These are phyloP conservation scores for Claviceps fusiformis DNA, from an alignment of 2,329 filamentous ascomycete species.

Conservation along the genomic window DNA sequence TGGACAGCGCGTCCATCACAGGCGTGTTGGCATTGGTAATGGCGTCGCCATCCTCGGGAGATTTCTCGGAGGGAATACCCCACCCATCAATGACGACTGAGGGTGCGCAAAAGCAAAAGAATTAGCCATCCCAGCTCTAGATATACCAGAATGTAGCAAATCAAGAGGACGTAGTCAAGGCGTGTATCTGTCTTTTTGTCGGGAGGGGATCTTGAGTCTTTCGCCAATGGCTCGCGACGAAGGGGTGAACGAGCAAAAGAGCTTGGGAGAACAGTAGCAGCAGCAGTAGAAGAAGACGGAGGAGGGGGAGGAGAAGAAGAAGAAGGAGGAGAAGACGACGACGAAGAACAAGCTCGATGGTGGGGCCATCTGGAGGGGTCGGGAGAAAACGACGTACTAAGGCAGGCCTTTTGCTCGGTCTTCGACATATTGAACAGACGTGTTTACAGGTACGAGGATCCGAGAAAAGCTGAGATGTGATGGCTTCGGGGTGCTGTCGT, in stretches of 20 bases:
- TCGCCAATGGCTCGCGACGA: slow-evolving; percentile 8
- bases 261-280: neutral
- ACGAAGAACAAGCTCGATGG: slow-evolving; percentile 5
- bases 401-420: slow-evolving; percentile 46
- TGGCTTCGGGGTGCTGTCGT: neutral
- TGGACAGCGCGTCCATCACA: slow-evolving; percentile 84
- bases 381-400: slow-evolving; percentile 38
- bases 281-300: slow-evolving; percentile 1
- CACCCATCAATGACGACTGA: slow-evolving; percentile 97
- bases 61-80: slow-evolving; percentile 72
- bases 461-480: neutral
- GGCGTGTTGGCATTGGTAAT: slow-evolving; percentile 89
- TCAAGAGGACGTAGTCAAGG: slow-evolving; percentile 28
- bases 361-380: slow-evolving; percentile 14
- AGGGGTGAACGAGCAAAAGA: slow-evolving; percentile 8
- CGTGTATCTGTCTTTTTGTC: neutral
- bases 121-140: slow-evolving; percentile 48
- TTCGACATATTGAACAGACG: slow-evolving; percentile 30
- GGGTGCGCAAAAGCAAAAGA: slow-evolving; percentile 33
- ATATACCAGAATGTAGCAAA: slow-evolving; percentile 40
- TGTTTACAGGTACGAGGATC: neutral
- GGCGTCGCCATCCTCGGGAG: slow-evolving; percentile 81
- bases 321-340: too few relatives aligned
- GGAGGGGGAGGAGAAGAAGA: neutral
- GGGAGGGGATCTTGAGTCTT: neutral